Conservation (phyloP, 768 basidiomycete species). For the Albatrellus ellisii region DNA sequence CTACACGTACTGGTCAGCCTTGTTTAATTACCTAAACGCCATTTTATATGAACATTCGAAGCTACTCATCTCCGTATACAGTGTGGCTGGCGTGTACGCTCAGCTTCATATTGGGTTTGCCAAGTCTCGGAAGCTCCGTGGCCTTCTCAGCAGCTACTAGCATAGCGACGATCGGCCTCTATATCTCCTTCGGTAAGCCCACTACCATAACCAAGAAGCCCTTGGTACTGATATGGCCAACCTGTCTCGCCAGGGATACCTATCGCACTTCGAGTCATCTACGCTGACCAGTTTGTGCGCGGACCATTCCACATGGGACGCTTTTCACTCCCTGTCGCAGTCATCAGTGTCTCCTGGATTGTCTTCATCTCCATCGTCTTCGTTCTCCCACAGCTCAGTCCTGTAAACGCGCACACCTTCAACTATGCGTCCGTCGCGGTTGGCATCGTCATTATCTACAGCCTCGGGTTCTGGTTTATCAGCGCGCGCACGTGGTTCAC, state of each 20-base stretch:
- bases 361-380: conserved; percentile 61
- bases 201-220: too few relatives aligned
- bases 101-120: conserved; percentile 62
- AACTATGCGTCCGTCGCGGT: conserved; percentile 71
- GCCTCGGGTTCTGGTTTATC: conserved; percentile 55
- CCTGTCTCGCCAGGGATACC: conserved; percentile 44
- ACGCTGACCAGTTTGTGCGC: conserved; percentile 42
- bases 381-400: conserved; percentile 58
- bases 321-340: conserved; percentile 48
- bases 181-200: conserved; percentile 54
- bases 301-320: conserved; percentile 63
- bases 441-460: conserved; percentile 54
- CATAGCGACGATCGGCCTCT: conserved; percentile 66
- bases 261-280: conserved; percentile 52
- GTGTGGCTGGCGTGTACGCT: conserved; percentile 73
- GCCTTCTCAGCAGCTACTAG: conserved; percentile 45
- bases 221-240: too few relatives aligned
- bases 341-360: conserved; percentile 53
- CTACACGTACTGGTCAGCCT: too few relatives aligned
- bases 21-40: too few relatives aligned
- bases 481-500: conserved; percentile 64
- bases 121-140: conserved; percentile 59
- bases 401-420: conserved; percentile 56
- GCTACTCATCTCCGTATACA: too few relatives aligned
- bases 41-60: too few relatives aligned